Evolutionary conservation across 192 early-diverging fungal species (phyloP).

Genomic region (Entophlyctis luteolus): DNA sequence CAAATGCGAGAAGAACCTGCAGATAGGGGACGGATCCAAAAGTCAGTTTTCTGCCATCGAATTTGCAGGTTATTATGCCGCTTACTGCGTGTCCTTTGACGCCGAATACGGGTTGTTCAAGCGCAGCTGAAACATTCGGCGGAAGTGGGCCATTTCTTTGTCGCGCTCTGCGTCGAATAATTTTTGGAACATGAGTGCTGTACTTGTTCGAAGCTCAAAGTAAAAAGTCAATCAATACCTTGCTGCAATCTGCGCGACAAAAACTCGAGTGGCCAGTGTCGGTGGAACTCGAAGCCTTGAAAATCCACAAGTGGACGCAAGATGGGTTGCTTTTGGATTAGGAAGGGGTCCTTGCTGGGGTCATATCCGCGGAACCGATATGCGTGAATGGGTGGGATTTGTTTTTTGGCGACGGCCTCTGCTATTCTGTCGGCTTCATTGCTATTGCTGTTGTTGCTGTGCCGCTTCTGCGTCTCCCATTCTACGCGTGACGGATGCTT

Average conservation of each 20-base stretch:
- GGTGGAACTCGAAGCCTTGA: constrained; percentile 22
- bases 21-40: not conserved
- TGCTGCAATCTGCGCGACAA: constrained; percentile 22
- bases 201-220: not conserved
- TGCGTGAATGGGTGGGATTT: constrained; percentile 12
- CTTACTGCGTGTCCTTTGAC: constrained; percentile 10
- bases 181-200: not conserved
- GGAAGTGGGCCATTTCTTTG: constrained; percentile 20
- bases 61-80: no score
- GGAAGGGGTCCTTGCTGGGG: constrained; percentile 9
- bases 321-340: constrained; percentile 12
- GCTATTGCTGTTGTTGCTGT: not conserved
- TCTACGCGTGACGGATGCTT: no score
- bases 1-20: not conserved
- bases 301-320: constrained; percentile 22
- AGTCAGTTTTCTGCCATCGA: not conserved
- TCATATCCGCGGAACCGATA: constrained; percentile 24
- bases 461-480: no score
- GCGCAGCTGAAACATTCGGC: constrained; percentile 22
- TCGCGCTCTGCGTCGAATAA: constrained; percentile 12
- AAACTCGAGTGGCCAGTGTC: constrained; percentile 26
- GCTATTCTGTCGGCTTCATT: not conserved
- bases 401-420: not conserved
- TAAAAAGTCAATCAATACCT: not conserved
- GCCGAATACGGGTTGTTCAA: constrained; percentile 21